These are phyloP conservation scores for Lenwebbia sp. DNA, from an alignment of 345 rosid species.

Conservation along the genomic window DNA sequence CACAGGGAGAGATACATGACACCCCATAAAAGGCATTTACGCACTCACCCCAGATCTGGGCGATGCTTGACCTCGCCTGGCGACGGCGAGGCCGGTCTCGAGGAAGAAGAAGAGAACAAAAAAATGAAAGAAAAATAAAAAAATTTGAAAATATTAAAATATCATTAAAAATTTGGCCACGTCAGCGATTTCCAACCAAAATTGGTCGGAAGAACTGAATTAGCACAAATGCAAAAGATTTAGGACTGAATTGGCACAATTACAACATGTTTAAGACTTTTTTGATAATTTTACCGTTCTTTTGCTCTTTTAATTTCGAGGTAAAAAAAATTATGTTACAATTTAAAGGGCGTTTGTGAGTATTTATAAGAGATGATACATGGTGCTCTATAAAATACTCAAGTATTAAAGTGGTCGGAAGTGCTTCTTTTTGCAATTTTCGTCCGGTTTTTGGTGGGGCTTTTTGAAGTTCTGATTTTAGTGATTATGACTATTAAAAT, in stretches of 20 bases:
- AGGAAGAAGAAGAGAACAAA: too few species aligned
- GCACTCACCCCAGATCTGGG: background rate
- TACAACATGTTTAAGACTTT: too few species aligned
- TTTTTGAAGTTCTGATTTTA: background rate
- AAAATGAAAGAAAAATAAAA: too few species aligned
- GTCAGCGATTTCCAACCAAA: too few species aligned
- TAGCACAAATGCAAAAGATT: too few species aligned
- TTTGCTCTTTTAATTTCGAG: background rate
- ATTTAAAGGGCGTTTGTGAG: background rate
- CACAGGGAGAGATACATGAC: background rate
- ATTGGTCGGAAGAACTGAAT: too few species aligned
- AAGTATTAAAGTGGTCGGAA: background rate
- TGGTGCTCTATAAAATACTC: background rate
- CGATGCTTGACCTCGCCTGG: too few species aligned
- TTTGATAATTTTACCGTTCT: background rate
- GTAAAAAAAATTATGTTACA: background rate
- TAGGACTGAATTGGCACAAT: too few species aligned
- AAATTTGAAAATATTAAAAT: too few species aligned
- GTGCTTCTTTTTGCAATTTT: background rate
- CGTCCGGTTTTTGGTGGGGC: background rate
- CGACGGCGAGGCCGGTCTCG: too few species aligned
- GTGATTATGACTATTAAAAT: background rate
- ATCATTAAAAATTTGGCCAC: too few species aligned
- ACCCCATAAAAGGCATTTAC: background rate
- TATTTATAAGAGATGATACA: background rate